Base-by-base conservation (phyloP, 2,329 filamentous ascomycete genomes). In the Pseudogymnoascus sp. region DNA sequence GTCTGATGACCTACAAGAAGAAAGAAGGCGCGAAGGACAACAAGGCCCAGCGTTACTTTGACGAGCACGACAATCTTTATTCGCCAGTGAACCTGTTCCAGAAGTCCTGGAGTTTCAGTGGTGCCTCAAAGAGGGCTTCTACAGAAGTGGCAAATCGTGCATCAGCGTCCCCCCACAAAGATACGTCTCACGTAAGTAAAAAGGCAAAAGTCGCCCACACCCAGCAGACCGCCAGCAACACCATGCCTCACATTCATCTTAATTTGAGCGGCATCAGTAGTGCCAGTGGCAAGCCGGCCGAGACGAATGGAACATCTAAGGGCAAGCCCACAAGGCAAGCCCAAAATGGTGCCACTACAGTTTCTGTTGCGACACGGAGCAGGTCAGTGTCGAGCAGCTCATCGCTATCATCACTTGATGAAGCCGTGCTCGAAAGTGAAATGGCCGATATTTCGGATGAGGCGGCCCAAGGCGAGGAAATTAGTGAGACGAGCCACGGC, bases 1-100 rank as follows among this genome's bases (percentile, higher is more conserved):
- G 73, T 40, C 77, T 83, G 46, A 71, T 88, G 60, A 75, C 77
- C 68, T 73, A 78, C 64, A 83, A 81, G 75, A 87, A 87, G 72
- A 79, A 76, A 65, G 80, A 85, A 67, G 82, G 62, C 81, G 81
- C 69, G 80, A 78, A 69, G 77, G 81, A 68, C 76, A 42, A 42
- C 28, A 62, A 36, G 28, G 61, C 61, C 25, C 37, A 53, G 11
- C 28, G 25, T 11, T 62, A 56, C 38, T 62, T 50, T 21, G 61
- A 53, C 25, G 28, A 25, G 7, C 21, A 62, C 42, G 61, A 62
- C 34, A 62, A 46, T 8, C 28, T 59, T 21, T 59, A 59, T 38
- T 34, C 53, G 11, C 53, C 53, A 0, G 44, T 50, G 44, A 28
- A 61, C 8, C 31, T 42, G 2, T 61, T 61, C 37, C 21, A 61